Base-by-base conservation (phyloP, 352 stramenopile species). In the Peronosclerospora sorghi region DNA sequence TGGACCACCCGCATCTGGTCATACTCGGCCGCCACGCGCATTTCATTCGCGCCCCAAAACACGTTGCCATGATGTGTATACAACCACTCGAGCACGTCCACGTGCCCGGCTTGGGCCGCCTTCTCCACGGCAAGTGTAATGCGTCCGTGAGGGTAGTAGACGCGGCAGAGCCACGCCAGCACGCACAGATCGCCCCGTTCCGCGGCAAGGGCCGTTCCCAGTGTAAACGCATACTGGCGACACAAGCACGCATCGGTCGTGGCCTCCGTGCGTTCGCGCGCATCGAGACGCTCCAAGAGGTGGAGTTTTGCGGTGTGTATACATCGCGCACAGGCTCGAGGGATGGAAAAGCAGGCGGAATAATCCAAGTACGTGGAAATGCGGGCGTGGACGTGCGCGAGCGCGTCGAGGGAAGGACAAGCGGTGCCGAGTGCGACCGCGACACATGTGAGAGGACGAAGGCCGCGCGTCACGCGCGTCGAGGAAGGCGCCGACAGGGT, bases 41-140 rank as follows among this genome's bases (percentile, higher is more conserved):
- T 49, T 41, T 68, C 59, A 29, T 64, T 61, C 0, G 55, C 43
- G 5, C 59, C 59, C 59, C 59, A 68, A 32, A 64, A 68, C 5
- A 59, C 55, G 4, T 54, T 47, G 0, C n/a, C 8, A 24, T 52
- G 48, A 29, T 53, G 12, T 2, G 45, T 43, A 39, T 55, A 46
- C 3, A 65, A 35, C 56, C 56, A 65, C 35, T 65, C 45, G 24
- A 65, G n/a, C 2, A 65, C 19, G 1, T 49, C 27, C 4, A 62
- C 13, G 20, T 61, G 51, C 4, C 56, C 56, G 7, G 30, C 34
- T 12, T 38, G 27, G 0, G 51, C 50, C 8, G 55, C 55, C 9
- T 52, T 47, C 41, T 64, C 48, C 35, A 64, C 56, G 19, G 56
- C 56, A 14, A 60, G 38, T 2, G 56, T 65, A 1, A 57, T 51